These are phyloP conservation scores for Limonium bicolor DNA, from an alignment of 148 eudicot genomes.

Conservation along the genomic window DNA sequence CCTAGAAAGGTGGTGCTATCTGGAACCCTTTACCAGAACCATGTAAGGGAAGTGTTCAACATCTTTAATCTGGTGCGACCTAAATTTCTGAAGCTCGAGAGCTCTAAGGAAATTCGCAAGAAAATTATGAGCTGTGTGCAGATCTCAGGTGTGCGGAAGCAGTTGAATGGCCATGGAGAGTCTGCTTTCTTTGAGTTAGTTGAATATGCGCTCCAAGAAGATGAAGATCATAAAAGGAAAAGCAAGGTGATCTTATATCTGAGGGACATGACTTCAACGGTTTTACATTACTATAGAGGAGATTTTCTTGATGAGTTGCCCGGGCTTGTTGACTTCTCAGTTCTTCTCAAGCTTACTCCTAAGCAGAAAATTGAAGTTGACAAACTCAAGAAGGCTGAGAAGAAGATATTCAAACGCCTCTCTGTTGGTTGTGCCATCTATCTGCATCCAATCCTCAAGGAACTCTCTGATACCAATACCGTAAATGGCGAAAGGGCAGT, in stretches of 20 bases:
- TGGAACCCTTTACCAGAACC: slow-evolving; percentile 90
- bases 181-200: slow-evolving; percentile 58
- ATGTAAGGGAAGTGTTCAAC: slow-evolving; percentile 80
- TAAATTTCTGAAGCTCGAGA: slow-evolving; percentile 46
- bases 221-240: slow-evolving; percentile 43
- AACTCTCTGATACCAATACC: slow-evolving; percentile 20
- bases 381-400: slow-evolving; percentile 31
- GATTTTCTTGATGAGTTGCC: slow-evolving; percentile 85
- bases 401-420: slow-evolving; percentile 37
- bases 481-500: slow-evolving; percentile 23
- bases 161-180: slow-evolving; percentile 30
- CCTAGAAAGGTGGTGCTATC: slow-evolving; percentile 88
- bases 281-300: slow-evolving; percentile 80
- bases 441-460: slow-evolving; percentile 55
- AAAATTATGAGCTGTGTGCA: slow-evolving; percentile 56
- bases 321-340: slow-evolving; percentile 72
- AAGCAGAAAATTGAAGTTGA: slow-evolving; percentile 37
- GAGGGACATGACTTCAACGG: slow-evolving; percentile 73
- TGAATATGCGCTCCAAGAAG: slow-evolving; percentile 59
- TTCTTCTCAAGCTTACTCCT: slow-evolving; percentile 42
- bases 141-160: slow-evolving; percentile 20
- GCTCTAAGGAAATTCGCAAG: slow-evolving; percentile 32
- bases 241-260: slow-evolving; percentile 52
- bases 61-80: slow-evolving; percentile 82
- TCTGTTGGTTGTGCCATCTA: slow-evolving; percentile 62